A percentile compares a stretch with the other conserved stretches of the same genome.
Conservation (phyloP, 2,329 filamentous ascomycete species). For the Teratosphaeria viscida region DNA sequence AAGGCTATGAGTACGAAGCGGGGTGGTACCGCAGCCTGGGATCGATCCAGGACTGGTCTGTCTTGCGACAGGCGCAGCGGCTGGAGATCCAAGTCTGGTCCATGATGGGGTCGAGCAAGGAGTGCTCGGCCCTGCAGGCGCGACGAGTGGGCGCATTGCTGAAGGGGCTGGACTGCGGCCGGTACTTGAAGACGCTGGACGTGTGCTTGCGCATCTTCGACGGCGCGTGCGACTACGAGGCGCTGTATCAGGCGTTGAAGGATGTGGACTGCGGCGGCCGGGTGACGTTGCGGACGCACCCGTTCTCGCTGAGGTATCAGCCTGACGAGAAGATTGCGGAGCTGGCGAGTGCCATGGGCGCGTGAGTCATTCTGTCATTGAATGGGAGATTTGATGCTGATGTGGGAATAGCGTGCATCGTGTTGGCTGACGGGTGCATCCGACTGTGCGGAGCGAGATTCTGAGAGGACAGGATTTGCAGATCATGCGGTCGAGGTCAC, state of each 20-base stretch:
- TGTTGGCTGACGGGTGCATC: neutral
- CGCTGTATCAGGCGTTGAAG: neutral
- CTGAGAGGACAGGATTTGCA: neutral
- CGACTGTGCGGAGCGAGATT: neutral
- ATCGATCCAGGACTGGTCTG: neutral
- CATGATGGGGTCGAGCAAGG: neutral
- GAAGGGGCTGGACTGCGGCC: neutral
- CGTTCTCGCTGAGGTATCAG: neutral
- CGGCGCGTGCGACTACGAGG: neutral
- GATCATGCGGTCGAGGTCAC: neutral
- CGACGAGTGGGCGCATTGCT: neutral
- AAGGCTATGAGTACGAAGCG: neutral
- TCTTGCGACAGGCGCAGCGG: neutral
- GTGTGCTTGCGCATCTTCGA: neutral
- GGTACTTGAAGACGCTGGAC: neutral
- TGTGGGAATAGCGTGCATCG: neutral
- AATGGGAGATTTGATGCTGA: neutral
- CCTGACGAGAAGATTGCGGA: neutral
- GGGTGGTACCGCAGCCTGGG: neutral
- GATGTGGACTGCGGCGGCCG: neutral
- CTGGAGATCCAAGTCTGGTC: neutral
- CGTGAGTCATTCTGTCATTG: neutral
- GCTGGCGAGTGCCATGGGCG: neutral
- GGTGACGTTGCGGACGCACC: neutral
- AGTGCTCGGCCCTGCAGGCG: neutral